Conservation (phyloP, 1,284 basidiomycete genomes). For the Veloporphyrellus conicus region DNA sequence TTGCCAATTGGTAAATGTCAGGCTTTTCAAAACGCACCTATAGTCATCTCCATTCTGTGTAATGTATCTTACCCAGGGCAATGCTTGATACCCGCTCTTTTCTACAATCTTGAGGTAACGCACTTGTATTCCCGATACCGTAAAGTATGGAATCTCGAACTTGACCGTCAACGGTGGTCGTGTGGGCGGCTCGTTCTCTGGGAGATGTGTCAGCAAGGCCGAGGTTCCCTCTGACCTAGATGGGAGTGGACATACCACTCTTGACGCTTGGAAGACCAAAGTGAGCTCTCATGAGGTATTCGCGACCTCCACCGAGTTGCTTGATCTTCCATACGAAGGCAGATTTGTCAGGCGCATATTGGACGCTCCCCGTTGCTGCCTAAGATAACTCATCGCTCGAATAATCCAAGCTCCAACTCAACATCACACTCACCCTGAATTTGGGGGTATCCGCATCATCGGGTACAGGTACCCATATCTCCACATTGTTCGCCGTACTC, state of each 20-base stretch:
- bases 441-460: conserved; percentile 98
- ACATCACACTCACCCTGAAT: conserved; percentile 66
- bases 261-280: conserved; percentile 90
- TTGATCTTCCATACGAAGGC: conserved; percentile 99
- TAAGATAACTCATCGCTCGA: conserved; percentile 26
- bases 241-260: conserved; percentile 53
- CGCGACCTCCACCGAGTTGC: conserved; percentile 86
- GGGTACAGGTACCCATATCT: conserved; percentile 96
- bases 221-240: background rate
- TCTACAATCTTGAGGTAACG: conserved; percentile 97
- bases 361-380: conserved; percentile 88
- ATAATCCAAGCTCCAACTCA: background rate
- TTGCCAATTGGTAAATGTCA: background rate
- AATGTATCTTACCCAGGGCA: conserved; percentile 91
- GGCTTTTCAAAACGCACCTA: conserved; percentile 47
- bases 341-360: conserved; percentile 93
- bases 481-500: conserved; percentile 97
- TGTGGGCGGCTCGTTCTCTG: conserved; percentile 41
- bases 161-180: conserved; percentile 94
- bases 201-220: background rate
- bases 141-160: conserved; percentile 98
- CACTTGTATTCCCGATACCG: conserved; percentile 94
- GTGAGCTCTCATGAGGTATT: conserved; percentile 94
- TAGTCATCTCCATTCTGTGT: conserved; percentile 97
- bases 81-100: conserved; percentile 93